Percentiles rank a stretch among this genome's conserved stretches.
phyloP scores from a whole-genome alignment of 2,329 filamentous ascomycete genomes.

The Polychaeton citri region DNA sequence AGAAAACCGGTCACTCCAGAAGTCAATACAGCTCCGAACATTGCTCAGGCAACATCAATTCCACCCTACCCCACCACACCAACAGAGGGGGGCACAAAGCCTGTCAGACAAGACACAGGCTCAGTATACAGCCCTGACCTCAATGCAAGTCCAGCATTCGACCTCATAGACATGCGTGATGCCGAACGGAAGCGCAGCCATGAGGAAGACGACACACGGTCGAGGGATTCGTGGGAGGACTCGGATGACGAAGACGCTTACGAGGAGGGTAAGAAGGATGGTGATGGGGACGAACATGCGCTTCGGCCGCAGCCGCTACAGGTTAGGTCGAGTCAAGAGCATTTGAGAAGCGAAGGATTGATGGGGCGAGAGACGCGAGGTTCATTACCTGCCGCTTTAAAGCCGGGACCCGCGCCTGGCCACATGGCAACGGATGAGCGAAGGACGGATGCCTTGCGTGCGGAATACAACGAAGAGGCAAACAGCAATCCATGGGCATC shows the following conservation, averaged over 20 bases:
- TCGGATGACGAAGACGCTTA: constrained; percentile 23
- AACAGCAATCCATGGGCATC: constrained; percentile 15
- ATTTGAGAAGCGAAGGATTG: constrained; percentile 1
- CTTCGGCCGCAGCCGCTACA: constrained; percentile 14
- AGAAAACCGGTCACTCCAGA: constrained; percentile 26
- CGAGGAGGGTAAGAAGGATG: constrained; percentile 7
- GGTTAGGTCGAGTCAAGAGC: constrained; percentile 13
- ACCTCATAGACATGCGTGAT: constrained; percentile 21
- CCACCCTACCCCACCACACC: constrained; percentile 34
- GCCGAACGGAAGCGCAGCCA: constrained; percentile 8
- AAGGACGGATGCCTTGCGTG: constrained; percentile 6
- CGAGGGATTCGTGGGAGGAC: constrained; percentile 22
- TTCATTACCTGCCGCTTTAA: not conserved
- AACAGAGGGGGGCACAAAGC: constrained; percentile 15
- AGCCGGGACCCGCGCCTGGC: not conserved
- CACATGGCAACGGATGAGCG: constrained; percentile 3
- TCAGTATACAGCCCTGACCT: constrained; percentile 23
- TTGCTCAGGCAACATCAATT: constrained; percentile 9
- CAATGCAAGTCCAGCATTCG: constrained; percentile 25
- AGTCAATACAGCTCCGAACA: constrained; percentile 27
- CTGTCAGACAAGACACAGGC: constrained; percentile 10
- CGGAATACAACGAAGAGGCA: constrained; percentile 13
- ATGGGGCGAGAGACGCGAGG: not conserved
- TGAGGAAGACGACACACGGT: constrained; percentile 9
- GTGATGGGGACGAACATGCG: constrained; percentile 7